Evolutionary conservation across 768 basidiomycete species (phyloP).

Genomic region (Leucosporidium scottii): DNA sequence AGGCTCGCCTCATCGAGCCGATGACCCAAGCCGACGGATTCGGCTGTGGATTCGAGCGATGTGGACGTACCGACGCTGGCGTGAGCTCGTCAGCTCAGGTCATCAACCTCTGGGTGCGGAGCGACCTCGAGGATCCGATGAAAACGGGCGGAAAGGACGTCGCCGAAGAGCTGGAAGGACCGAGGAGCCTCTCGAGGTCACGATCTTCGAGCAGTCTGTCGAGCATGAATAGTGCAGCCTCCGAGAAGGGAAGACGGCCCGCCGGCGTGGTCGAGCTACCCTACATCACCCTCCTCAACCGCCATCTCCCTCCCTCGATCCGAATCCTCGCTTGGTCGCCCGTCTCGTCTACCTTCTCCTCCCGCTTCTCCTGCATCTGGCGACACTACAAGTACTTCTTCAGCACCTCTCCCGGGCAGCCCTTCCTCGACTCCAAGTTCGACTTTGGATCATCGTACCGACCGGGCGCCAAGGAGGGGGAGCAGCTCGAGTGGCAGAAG

Average conservation of each 20-base stretch:
- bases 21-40: constrained; percentile 48
- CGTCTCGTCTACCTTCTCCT: constrained; percentile 67
- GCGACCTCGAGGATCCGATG: constrained; percentile 48
- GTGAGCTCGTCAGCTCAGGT: constrained; percentile 94
- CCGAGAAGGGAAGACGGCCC: constrained; percentile 26
- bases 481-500: constrained; percentile 14
- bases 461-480: neutral
- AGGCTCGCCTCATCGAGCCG: constrained; percentile 67
- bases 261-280: constrained; percentile 52
- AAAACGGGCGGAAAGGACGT: constrained; percentile 40
- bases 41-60: constrained; percentile 82
- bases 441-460: constrained; percentile 28
- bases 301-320: constrained; percentile 78
- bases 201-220: too few relatives aligned
- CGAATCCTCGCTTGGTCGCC: constrained; percentile 92
- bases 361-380: constrained; percentile 75
- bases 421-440: constrained; percentile 35
- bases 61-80: constrained; percentile 89
- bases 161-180: constrained; percentile 29
- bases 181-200: constrained; percentile 4
- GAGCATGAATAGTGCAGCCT: neutral
- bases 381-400: constrained; percentile 99
- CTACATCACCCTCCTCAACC: constrained; percentile 75
- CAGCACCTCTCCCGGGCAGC: constrained; percentile 44
- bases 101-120: constrained; percentile 81